Percentiles rank a stretch among this genome's conserved stretches.
These are phyloP conservation scores for Metschnikowia drakensbergensis DNA, from an alignment of 805 yeast species.

Conservation along the genomic window DNA sequence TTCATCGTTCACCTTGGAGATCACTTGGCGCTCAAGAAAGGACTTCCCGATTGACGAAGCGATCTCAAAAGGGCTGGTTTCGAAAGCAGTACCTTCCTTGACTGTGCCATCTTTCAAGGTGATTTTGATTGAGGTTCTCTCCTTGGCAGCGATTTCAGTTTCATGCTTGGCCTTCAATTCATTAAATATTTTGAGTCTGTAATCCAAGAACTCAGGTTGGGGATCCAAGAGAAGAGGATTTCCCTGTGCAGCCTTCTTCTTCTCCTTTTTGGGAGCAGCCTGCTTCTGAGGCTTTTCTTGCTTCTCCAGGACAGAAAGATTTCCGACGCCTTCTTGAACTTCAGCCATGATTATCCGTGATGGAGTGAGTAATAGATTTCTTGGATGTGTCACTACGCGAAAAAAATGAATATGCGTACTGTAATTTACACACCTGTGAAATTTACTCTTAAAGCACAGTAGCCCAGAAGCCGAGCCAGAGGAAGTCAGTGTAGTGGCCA, in stretches of 20 bases:
- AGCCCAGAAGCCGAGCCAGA: not conserved
- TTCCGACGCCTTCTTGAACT: constrained; percentile 17
- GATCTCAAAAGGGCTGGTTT: constrained; percentile 83
- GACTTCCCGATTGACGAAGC: constrained; percentile 84
- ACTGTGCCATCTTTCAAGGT: constrained; percentile 83
- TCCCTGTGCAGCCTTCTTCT: constrained; percentile 41
- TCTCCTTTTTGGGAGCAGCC: constrained; percentile 30
- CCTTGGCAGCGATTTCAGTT: constrained; percentile 61
- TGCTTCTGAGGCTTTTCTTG: constrained; percentile 9
- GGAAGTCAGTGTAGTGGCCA: no score
- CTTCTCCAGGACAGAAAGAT: constrained; percentile 17
- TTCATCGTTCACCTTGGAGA: constrained; percentile 80
- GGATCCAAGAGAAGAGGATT: constrained; percentile 55
- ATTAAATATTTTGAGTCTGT: constrained; percentile 76
- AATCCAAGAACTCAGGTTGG: constrained; percentile 78
- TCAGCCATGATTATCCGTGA: constrained; percentile 16
- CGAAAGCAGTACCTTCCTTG: constrained; percentile 79
- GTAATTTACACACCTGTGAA: constrained; percentile 4
- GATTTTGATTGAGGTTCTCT: constrained; percentile 58
- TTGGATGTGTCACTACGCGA: constrained; percentile 1
- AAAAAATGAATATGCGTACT: constrained; percentile 4
- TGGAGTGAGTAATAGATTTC: not conserved
- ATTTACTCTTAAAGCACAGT: not conserved
- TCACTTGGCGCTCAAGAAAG: constrained; percentile 82
- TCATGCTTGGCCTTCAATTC: constrained; percentile 75